A percentile compares a stretch with the other conserved stretches of the same genome.
These are phyloP conservation scores for Celoporthe dispersa DNA, from an alignment of 2,329 filamentous ascomycete species.

Conservation along the genomic window DNA sequence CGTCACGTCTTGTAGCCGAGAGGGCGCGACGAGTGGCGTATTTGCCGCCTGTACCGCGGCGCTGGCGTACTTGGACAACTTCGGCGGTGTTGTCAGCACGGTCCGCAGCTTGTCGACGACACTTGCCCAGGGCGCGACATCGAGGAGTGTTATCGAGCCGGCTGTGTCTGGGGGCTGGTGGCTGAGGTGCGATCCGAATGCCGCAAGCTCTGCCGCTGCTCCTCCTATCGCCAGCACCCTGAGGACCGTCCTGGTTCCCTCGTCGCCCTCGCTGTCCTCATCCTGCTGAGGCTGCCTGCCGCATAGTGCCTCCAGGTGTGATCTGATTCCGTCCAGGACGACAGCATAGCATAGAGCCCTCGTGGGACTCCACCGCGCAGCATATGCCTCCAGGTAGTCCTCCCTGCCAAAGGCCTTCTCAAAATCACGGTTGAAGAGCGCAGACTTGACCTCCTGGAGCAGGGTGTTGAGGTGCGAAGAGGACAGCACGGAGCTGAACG, in stretches of 20 bases:
- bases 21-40: constrained; percentile 46
- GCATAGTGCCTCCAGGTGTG: constrained; percentile 37
- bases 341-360: constrained; percentile 80
- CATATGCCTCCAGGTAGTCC: constrained; percentile 79
- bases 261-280: not conserved
- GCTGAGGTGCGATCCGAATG: constrained; percentile 52
- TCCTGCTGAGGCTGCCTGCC: not conserved
- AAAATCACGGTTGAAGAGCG: constrained; percentile 88
- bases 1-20: constrained; percentile 42
- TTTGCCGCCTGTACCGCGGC: constrained; percentile 48
- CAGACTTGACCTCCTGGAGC: constrained; percentile 82
- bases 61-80: constrained; percentile 40
- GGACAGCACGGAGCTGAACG: constrained; percentile 60
- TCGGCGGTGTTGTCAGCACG: constrained; percentile 57
- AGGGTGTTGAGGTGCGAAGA: constrained; percentile 54
- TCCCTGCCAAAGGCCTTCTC: constrained; percentile 73
- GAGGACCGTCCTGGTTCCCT: constrained; percentile 32
- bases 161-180: constrained; percentile 25
- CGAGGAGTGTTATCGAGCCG: constrained; percentile 67
- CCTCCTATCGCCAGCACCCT: constrained; percentile 57
- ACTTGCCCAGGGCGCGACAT: constrained; percentile 77
- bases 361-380: constrained; percentile 87
- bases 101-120: constrained; percentile 64
- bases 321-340: constrained; percentile 48
- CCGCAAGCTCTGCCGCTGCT: constrained; percentile 65